phyloP scores from a whole-genome alignment of 78 protist genomes.

The Mastigamoeba balamuthi region DNA sequence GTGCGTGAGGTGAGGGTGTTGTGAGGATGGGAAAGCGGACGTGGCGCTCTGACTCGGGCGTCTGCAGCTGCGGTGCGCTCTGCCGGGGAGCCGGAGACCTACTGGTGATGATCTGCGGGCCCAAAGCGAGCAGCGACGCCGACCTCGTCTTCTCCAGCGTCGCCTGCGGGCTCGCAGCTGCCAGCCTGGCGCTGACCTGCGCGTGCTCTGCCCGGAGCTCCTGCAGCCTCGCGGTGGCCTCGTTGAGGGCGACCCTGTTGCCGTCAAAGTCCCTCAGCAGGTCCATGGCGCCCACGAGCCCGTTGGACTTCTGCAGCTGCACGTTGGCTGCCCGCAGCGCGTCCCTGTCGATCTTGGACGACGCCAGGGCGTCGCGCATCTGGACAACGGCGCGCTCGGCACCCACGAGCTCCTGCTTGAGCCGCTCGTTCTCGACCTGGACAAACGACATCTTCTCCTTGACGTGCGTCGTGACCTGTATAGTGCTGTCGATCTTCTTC shows the following conservation, averaged over 20 bases:
- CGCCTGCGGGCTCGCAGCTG: too few species aligned
- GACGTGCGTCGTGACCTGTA: conserved; percentile 59
- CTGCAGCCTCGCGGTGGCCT: too few species aligned
- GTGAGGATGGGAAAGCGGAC: too few species aligned
- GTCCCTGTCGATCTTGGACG: conserved; percentile 43
- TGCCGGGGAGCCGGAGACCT: too few species aligned
- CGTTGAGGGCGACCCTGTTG: conserved; percentile 27
- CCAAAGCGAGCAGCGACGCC: too few species aligned
- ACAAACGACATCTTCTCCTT: conserved; percentile 69
- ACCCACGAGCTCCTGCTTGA: background rate
- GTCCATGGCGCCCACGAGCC: conserved; percentile 29
- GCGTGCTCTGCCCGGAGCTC: too few species aligned
- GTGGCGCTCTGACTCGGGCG: too few species aligned
- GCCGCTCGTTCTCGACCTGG: conserved; percentile 5
- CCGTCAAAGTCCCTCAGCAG: conserved; percentile 44
- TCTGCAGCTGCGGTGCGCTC: too few species aligned
- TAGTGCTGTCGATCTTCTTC: conserved; percentile 39
- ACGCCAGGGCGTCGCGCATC: conserved; percentile 15
- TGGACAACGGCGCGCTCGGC: background rate
- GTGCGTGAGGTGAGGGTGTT: too few species aligned
- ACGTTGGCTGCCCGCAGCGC: conserved; percentile 6
- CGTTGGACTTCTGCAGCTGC: background rate
- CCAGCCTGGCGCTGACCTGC: too few species aligned
- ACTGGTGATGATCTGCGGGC: too few species aligned
- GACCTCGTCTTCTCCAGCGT: too few species aligned